Conservation (phyloP, 2,329 filamentous ascomycete species). For the Penicillium italicum region DNA sequence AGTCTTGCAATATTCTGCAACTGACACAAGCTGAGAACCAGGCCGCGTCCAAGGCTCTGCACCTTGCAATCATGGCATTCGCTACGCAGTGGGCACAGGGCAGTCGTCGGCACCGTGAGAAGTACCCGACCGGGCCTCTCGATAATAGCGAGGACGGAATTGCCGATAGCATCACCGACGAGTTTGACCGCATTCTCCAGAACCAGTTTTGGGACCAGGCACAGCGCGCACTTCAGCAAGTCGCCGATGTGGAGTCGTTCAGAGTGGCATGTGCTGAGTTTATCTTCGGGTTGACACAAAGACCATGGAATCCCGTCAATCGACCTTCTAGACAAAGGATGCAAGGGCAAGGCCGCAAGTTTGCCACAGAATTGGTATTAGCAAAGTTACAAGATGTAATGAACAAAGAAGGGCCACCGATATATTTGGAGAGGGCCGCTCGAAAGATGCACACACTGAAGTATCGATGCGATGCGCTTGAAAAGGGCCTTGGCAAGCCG, state of each 20-base stretch:
- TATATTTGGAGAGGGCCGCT: background rate
- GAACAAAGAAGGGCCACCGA: background rate
- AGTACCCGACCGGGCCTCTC: background rate
- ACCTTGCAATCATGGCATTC: background rate
- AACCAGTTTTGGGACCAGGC: background rate
- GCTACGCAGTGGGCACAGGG: background rate
- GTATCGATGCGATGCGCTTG: background rate
- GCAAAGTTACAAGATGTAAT: background rate
- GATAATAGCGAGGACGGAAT: background rate
- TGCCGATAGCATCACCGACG: background rate
- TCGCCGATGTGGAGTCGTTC: background rate
- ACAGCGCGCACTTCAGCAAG: background rate
- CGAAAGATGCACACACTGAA: background rate
- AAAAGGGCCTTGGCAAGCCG: background rate
- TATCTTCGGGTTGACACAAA: background rate
- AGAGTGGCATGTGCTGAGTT: background rate
- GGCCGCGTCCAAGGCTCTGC: background rate
- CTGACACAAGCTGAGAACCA: background rate
- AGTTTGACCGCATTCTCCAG: background rate
- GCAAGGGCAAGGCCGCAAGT: background rate
- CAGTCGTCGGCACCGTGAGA: background rate
- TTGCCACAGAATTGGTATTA: background rate
- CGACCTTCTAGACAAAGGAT: background rate
- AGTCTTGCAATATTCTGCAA: background rate
- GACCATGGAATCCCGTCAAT: background rate